Conservation (phyloP, 345 rosid genomes). For the Eucalyptus marginata region DNA sequence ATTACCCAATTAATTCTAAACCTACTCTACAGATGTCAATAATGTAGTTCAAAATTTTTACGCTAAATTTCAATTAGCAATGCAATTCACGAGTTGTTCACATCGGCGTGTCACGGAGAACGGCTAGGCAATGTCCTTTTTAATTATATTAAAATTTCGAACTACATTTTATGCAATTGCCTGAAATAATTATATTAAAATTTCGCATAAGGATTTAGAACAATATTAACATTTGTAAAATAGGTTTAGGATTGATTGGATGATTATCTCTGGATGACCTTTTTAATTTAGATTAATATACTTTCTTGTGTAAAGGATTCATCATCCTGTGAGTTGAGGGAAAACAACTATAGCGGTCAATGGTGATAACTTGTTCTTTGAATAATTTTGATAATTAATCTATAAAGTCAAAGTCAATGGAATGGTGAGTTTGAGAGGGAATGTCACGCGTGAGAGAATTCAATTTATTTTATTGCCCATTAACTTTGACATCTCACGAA, state of each 20-base stretch:
- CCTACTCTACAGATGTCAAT: not conserved
- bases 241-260: not conserved
- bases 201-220: not conserved
- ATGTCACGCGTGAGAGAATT: not conserved
- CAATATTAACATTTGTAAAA: not conserved
- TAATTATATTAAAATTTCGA: not conserved
- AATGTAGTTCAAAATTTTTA: not conserved
- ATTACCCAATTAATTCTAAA: not conserved
- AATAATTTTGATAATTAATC: not conserved
- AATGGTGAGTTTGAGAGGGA: not conserved
- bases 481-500: not conserved
- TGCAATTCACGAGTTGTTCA: not conserved
- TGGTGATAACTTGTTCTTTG: not conserved
- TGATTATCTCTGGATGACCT: not conserved
- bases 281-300: not conserved
- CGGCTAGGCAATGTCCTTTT: accelerated
- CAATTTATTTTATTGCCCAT: slow-evolving; percentile 16
- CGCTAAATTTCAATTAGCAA: not conserved
- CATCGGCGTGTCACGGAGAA: accelerated
- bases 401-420: not conserved
- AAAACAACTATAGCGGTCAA: not conserved
- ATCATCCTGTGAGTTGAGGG: not conserved
- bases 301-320: not conserved
- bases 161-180: not conserved
- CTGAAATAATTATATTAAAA: not conserved